Percentiles rank a stretch among this genome's conserved stretches.
Evolutionary conservation across 108 stramenopile species (phyloP).

Genomic region (Skeletonema grethae): DNA sequence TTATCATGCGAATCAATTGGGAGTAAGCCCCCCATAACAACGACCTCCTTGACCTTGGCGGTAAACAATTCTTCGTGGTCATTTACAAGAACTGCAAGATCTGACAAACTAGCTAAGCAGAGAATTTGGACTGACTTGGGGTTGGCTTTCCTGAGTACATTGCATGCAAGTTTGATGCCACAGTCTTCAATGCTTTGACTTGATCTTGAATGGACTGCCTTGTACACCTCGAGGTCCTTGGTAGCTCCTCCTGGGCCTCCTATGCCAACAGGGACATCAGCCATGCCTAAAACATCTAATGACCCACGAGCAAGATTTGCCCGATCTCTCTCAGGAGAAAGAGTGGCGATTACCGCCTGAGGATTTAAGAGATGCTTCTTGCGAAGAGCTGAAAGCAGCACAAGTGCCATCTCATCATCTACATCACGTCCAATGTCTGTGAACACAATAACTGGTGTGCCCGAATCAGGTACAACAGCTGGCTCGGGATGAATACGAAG

Average conservation of each 20-base stretch:
- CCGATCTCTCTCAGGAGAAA: constrained; percentile 35
- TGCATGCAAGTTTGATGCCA: constrained; percentile 35
- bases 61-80: constrained; percentile 44
- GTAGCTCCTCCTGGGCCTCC: constrained; percentile 43
- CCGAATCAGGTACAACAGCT: constrained; percentile 14
- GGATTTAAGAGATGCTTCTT: constrained; percentile 45
- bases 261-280: constrained; percentile 50
- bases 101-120: constrained; percentile 44
- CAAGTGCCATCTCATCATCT: constrained; percentile 51
- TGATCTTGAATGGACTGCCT: constrained; percentile 38
- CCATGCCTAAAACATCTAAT: constrained; percentile 47
- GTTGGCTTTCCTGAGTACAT: constrained; percentile 33
- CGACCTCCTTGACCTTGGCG: constrained; percentile 48
- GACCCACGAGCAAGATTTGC: constrained; percentile 45
- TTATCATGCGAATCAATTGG: constrained; percentile 24
- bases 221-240: constrained; percentile 32
- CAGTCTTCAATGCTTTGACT: constrained; percentile 40
- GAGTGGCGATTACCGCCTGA: constrained; percentile 41
- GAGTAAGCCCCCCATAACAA: constrained; percentile 47
- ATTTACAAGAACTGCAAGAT: constrained; percentile 37
- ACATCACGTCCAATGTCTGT: constrained; percentile 56
- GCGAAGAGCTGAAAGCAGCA: constrained; percentile 27
- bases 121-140: constrained; percentile 40
- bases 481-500: not conserved
- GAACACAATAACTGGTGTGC: constrained; percentile 51